Percentiles rank a stretch among this genome's conserved stretches.
phyloP scores from a whole-genome alignment of 1,284 basidiomycete species.

The Malassezia yamatoensis region DNA sequence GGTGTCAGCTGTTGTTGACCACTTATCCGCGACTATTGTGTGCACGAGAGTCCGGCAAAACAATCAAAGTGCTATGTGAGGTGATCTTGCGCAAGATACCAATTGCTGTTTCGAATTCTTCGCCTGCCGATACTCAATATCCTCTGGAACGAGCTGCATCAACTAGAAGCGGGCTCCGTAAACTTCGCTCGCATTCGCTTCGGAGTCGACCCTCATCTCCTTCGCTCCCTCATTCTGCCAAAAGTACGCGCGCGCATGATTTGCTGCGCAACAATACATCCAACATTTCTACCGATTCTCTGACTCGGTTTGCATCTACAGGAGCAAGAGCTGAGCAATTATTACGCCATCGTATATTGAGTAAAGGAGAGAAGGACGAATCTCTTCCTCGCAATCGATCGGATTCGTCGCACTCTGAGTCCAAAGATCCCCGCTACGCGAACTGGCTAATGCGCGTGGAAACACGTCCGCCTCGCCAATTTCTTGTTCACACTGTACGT shows the following conservation, averaged over 20 bases:
- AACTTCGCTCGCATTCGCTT: conserved; percentile 4
- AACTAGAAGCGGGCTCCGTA: conserved; percentile 8
- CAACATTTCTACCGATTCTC: background rate
- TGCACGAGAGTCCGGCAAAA: conserved; percentile 50
- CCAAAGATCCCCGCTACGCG: background rate
- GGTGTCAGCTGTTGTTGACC: conserved; percentile 52
- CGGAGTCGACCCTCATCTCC: background rate
- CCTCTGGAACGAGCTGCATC: conserved; percentile 19
- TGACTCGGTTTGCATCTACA: background rate
- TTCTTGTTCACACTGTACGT: conserved; percentile 6
- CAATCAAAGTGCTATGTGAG: conserved; percentile 51
- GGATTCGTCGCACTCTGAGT: background rate
- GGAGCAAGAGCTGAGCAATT: background rate
- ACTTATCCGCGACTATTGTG: conserved; percentile 53
- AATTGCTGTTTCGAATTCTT: conserved; percentile 32
- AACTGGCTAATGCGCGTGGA: conserved; percentile 13
- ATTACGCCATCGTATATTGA: background rate
- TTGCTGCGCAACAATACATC: background rate
- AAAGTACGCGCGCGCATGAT: background rate
- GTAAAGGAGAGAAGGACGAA: background rate
- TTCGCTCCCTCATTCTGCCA: background rate
- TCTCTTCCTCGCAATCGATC: background rate
- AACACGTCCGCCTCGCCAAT: conserved; percentile 1
- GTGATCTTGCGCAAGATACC: conserved; percentile 46
- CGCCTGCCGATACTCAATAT: conserved; percentile 31